Percentiles rank a stretch among this genome's conserved stretches.
These are phyloP conservation scores for Solanum etuberosum DNA, from an alignment of 257 asterid genomes.

Conservation along the genomic window DNA sequence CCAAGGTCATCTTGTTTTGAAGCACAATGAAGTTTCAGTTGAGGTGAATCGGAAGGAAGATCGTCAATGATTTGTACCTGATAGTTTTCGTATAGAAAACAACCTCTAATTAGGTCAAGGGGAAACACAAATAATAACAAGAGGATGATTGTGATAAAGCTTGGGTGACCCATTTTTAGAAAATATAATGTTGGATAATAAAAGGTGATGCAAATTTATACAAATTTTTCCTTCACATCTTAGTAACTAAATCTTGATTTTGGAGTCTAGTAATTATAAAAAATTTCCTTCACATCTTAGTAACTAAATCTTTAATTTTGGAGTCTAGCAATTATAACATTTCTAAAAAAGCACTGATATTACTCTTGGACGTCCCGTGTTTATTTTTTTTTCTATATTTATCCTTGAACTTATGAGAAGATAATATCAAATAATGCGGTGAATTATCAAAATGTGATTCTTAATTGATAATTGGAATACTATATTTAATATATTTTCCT, in stretches of 20 bases:
- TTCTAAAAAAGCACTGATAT: neutral
- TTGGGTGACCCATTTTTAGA: neutral
- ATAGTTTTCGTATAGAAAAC: neutral
- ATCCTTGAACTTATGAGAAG: neutral
- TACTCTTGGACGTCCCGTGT: neutral
- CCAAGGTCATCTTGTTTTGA: neutral
- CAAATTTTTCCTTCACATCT: neutral
- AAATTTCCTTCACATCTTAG: neutral
- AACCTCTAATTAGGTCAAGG: neutral
- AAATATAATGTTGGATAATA: neutral
- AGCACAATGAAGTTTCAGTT: neutral
- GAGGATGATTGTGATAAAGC: neutral
- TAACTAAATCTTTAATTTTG: neutral
- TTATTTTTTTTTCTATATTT: neutral
- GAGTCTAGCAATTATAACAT: neutral
- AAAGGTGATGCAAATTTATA: neutral
- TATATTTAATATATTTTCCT: neutral
- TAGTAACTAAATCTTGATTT: too few species aligned
- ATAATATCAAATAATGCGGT: neutral
- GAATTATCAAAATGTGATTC: neutral
- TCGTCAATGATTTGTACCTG: neutral
- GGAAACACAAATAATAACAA: neutral
- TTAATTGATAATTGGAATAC: neutral
- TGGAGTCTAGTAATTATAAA: neutral
- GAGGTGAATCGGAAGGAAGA: neutral